phyloP scores from a whole-genome alignment of 768 basidiomycete species.

The Lactarius psammicola region DNA sequence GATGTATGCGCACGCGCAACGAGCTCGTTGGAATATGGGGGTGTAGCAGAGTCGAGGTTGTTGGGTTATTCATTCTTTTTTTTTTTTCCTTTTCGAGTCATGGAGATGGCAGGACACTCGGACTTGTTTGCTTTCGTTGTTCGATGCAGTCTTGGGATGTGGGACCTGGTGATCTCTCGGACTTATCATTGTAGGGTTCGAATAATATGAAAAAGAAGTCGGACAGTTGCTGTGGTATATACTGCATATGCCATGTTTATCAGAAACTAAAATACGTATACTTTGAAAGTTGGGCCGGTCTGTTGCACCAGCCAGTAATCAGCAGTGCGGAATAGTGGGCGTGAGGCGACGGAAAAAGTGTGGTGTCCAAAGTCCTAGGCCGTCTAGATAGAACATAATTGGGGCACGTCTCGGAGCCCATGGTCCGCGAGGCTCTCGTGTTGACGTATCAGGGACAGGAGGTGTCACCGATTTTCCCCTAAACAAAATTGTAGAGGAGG shows the following conservation, averaged over 20 bases:
- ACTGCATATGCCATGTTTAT: too few species aligned
- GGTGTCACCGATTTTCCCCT: too few species aligned
- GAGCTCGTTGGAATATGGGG: background rate
- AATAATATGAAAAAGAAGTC: background rate
- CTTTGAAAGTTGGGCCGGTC: background rate
- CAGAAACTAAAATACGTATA: background rate
- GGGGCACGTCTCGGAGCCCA: too few species aligned
- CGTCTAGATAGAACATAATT: too few species aligned
- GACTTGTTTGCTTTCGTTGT: background rate
- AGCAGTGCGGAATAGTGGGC: background rate
- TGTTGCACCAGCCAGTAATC: background rate
- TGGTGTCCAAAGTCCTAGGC: too few species aligned
- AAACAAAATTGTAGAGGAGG: too few species aligned
- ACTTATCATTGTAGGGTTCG: background rate
- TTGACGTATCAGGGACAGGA: too few species aligned
- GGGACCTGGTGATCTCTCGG: background rate
- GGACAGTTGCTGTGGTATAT: background rate
- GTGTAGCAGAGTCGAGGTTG: too few species aligned
- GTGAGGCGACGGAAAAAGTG: too few species aligned
- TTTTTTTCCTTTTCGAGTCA: too few species aligned
- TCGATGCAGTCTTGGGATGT: background rate
- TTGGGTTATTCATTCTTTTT: background rate
- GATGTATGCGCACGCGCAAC: background rate
- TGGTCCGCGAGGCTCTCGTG: too few species aligned
- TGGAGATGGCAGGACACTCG: background rate